Percentiles rank a stretch among this genome's conserved stretches.
Conservation (phyloP, 805 yeast genomes). For the Sungouiozyma ichnusensis region DNA sequence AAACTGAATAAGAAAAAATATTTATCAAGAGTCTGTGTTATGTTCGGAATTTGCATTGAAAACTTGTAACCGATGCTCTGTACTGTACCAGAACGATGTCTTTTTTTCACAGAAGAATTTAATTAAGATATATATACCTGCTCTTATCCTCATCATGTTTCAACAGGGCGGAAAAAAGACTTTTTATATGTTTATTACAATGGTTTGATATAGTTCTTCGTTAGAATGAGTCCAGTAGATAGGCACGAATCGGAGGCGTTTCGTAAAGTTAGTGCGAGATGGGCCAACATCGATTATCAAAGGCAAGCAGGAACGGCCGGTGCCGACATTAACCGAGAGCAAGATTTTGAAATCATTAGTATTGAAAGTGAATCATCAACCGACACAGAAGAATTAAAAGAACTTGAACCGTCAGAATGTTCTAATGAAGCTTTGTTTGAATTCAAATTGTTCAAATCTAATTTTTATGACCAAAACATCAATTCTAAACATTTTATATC, state of each 20-base stretch:
- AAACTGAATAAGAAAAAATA: no score
- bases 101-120: no score
- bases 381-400: background rate
- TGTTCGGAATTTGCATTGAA: no score
- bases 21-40: no score
- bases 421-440: background rate
- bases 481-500: constrained; percentile 16
- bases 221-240: background rate
- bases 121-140: no score
- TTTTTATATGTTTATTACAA: no score
- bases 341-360: background rate
- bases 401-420: background rate
- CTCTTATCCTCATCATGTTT: no score
- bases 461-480: constrained; percentile 10
- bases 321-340: background rate
- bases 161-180: no score
- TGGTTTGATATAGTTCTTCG: no score
- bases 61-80: no score
- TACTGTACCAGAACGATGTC: no score
- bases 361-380: background rate
- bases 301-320: background rate
- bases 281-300: background rate
- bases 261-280: background rate
- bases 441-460: constrained; percentile 19
- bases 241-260: background rate